Conservation (phyloP, 169 alveolate species). For the Eimeria sp. region DNA sequence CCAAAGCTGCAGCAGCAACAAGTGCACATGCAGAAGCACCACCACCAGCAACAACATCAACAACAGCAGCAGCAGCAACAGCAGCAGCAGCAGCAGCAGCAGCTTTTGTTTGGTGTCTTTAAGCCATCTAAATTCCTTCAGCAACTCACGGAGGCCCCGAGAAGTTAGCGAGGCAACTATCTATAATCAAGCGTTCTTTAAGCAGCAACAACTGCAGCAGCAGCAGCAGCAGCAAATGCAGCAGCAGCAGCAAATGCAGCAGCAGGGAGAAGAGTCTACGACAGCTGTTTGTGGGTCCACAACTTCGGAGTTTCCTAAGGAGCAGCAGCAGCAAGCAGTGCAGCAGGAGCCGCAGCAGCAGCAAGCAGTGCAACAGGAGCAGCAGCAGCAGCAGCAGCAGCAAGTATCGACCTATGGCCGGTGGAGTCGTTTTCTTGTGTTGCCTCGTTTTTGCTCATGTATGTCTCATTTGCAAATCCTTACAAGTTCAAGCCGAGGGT, state of each 20-base stretch:
- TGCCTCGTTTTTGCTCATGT: constrained; percentile 48
- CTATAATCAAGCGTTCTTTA: neutral
- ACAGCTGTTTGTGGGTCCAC: neutral
- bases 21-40: neutral
- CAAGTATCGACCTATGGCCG: neutral
- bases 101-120: constrained; percentile 32
- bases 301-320: neutral
- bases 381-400: neutral
- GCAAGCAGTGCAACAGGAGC: neutral
- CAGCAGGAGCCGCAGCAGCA: constrained; percentile 29
- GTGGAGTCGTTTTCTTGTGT: constrained; percentile 48
- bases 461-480: neutral
- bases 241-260: neutral
- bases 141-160: neutral
- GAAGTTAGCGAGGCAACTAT: constrained; percentile 2
- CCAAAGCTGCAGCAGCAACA: neutral
- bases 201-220: constrained; percentile 44
- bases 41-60: constrained; percentile 1
- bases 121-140: neutral
- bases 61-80: constrained; percentile 14
- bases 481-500: neutral
- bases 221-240: neutral
- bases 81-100: constrained; percentile 28
- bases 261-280: neutral
- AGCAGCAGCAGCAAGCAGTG: constrained; percentile 21